phyloP scores from a whole-genome alignment of 2,329 filamentous ascomycete genomes.

The Hypoxylon sp. region DNA sequence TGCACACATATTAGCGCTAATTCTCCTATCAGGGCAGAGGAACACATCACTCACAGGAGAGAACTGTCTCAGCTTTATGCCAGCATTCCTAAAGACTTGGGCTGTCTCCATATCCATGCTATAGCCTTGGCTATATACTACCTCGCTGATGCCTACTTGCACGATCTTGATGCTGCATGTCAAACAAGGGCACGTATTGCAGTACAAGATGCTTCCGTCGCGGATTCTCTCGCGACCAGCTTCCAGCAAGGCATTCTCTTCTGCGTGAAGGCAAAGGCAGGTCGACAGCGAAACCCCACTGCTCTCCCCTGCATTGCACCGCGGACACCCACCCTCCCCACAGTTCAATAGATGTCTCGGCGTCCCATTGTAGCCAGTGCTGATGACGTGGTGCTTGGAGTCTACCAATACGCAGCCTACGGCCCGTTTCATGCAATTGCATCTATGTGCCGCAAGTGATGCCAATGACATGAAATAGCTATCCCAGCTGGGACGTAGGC shows the following conservation, averaged over 20 bases:
- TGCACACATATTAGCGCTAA: slow-evolving; percentile 47
- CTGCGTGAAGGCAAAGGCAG: slow-evolving; percentile 96
- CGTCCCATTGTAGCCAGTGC: slow-evolving; percentile 98
- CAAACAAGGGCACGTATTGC: slow-evolving; percentile 95
- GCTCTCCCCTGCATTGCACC: slow-evolving; percentile 84
- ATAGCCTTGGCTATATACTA: slow-evolving; percentile 94
- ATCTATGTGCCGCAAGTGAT: slow-evolving; percentile 87
- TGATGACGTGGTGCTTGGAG: slow-evolving; percentile 86
- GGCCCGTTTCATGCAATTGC: slow-evolving; percentile 98
- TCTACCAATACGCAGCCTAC: slow-evolving; percentile 93
- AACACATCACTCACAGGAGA: slow-evolving; percentile 74
- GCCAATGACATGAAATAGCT: slow-evolving; percentile 99
- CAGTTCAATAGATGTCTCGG: slow-evolving; percentile 91
- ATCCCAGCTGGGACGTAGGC: slow-evolving; percentile 93
- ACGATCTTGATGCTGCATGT: slow-evolving; percentile 99
- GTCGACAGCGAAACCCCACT: slow-evolving; percentile 83
- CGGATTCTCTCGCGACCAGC: slow-evolving; percentile 92
- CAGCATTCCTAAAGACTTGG: slow-evolving; percentile 84
- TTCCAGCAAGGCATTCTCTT: slow-evolving; percentile 96
- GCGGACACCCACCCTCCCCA: slow-evolving; percentile 88
- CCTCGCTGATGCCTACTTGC: slow-evolving; percentile 94
- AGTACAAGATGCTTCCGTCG: slow-evolving; percentile 87
- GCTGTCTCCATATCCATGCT: slow-evolving; percentile 93
- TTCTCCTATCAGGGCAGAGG: slow-evolving; percentile 8
- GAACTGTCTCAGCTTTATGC: slow-evolving; percentile 89